Evolutionary conservation across 257 asterid species (phyloP), one percentile per base, ranked within the genome.

Genomic region (Henckelia pumila): DNA sequence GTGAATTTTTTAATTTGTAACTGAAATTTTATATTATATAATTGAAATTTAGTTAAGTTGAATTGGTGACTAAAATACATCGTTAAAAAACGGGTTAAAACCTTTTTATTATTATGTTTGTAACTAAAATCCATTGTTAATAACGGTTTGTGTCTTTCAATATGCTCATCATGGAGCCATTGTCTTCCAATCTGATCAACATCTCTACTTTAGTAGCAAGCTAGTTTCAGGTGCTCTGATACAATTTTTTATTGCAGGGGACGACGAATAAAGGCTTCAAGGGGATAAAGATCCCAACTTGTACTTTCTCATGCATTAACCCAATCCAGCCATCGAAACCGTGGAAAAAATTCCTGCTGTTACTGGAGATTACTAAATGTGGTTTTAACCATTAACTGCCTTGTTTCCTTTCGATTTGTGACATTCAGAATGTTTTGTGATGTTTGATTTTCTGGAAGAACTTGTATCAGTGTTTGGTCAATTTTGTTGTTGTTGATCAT

Each of bases 141-240:
- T 44, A 65, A 78, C 33, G 96, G 91, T 69, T 82, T 74, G 53
- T 62, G 77, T 61, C 88, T 90, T 71, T 49, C 92, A 53, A 67
- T 80, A 79, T 2, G 96, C n/a, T n/a, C n/a, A 93, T 81, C 85
- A 83, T 60, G 93, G 83, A 8, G 75, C 84, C 29, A 75, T 84
- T 40, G 63, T 84, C 72, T 67, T 40, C 13, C 85, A 13, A 40
- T 13, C 13, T 13, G n/a, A 11, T 40, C 4, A 11, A 0, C 13
- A 11, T 40, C 50, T 40, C 13, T 13, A 40, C 11, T 40, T 40
- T 40, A n/a, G 4, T 13, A 11, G 50, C 50, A 2, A 40, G 52
- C 19, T 14, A 44, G 52, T 44, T 44, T 14, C 52, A 14, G 52
- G 52, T 44, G 13, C 52, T 44, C 19, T 14, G 52, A 44, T 44